A percentile compares a stretch with the other conserved stretches of the same genome.
phyloP scores from a whole-genome alignment of 352 stramenopile species.

The Phytophthora aleatoria region DNA sequence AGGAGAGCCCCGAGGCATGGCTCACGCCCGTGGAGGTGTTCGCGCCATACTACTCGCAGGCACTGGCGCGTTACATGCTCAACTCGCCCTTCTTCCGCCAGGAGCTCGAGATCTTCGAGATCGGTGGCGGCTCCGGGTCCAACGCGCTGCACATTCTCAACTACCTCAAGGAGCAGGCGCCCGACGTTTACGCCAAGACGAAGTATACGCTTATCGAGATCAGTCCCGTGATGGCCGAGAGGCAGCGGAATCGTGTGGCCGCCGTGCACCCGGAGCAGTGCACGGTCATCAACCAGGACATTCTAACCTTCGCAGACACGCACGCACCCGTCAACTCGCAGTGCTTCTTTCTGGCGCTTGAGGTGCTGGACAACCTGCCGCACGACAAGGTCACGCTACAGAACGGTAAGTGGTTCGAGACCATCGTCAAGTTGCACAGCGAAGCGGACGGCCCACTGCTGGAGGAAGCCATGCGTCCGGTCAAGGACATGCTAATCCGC shows the following conservation, averaged over 20 bases:
- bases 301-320: conserved; percentile 73
- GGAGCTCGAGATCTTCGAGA: conserved; percentile 82
- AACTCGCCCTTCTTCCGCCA: conserved; percentile 64
- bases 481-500: conserved; percentile 74
- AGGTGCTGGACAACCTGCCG: conserved; percentile 92
- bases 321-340: conserved; percentile 51
- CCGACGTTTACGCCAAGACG: conserved; percentile 77
- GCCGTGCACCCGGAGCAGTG: conserved; percentile 64
- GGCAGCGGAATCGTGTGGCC: conserved; percentile 69
- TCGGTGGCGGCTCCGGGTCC: conserved; percentile 87
- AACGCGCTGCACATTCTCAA: conserved; percentile 92
- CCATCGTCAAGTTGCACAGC: conserved; percentile 47
- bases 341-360: conserved; percentile 87
- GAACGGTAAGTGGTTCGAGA: conserved; percentile 83
- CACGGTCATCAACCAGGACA: conserved; percentile 81
- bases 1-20: conserved; percentile 77
- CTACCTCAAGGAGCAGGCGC: conserved; percentile 75
- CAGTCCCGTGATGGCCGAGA: conserved; percentile 84
- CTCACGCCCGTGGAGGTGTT: conserved; percentile 92
- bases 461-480: conserved; percentile 50
- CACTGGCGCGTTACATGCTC: conserved; percentile 89
- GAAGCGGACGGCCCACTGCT: conserved; percentile 24
- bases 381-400: conserved; percentile 89
- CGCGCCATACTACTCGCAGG: conserved; percentile 86
- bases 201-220: conserved; percentile 92